Conservation (phyloP, 2,329 filamentous ascomycete species). For the Botryotinia narcissicola region DNA sequence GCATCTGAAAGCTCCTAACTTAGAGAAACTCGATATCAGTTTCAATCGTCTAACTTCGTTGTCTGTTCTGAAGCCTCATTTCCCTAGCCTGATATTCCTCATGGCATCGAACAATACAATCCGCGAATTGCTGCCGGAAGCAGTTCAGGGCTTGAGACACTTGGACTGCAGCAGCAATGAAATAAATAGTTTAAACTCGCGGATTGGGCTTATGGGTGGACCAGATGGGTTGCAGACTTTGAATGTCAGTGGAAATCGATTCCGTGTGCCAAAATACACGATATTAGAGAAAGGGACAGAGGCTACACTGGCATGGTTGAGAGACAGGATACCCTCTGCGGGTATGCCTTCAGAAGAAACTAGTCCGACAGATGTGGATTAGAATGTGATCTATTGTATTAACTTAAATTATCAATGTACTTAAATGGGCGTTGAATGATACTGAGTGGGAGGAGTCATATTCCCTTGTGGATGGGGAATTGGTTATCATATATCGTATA, state of each 20-base stretch:
- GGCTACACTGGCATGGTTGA: conserved; percentile 75
- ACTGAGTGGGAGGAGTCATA: conserved; percentile 9
- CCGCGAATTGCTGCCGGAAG: conserved; percentile 67
- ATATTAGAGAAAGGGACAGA: conserved; percentile 86
- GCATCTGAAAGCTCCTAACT: conserved; percentile 67
- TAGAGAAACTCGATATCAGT: conserved; percentile 77
- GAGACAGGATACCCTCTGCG: conserved; percentile 67
- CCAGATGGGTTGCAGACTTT: conserved; percentile 58
- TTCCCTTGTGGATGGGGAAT: background rate
- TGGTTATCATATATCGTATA: conserved; percentile 10
- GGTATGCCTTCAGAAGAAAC: conserved; percentile 51
- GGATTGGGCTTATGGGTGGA: conserved; percentile 73
- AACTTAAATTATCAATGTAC: background rate
- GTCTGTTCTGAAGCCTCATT: conserved; percentile 63
- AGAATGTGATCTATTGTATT: background rate
- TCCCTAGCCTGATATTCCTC: conserved; percentile 68
- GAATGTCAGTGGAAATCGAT: conserved; percentile 81
- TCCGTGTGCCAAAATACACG: conserved; percentile 81
- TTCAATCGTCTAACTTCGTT: conserved; percentile 76
- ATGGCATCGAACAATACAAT: conserved; percentile 79
- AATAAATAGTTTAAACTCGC: conserved; percentile 75
- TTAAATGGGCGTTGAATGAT: conserved; percentile 12
- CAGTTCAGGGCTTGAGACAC: conserved; percentile 69
- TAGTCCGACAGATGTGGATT: conserved; percentile 28
- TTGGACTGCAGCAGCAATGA: conserved; percentile 85